These are phyloP conservation scores for Wickerhamomyces bovis DNA, from an alignment of 805 yeast genomes.

Conservation along the genomic window DNA sequence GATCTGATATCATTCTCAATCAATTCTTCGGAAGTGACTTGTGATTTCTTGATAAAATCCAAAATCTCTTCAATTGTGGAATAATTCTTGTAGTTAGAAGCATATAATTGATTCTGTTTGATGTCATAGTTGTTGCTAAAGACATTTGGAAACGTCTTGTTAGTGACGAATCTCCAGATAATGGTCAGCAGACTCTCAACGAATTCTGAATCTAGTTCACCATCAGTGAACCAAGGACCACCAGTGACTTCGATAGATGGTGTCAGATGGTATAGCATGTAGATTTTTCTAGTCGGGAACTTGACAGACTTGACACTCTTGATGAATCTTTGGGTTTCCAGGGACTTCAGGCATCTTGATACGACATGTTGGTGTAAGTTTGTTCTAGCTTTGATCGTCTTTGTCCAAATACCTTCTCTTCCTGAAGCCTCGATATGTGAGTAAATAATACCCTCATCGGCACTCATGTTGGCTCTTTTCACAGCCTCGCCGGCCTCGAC, in stretches of 20 bases:
- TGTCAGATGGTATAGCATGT: conserved; percentile 89
- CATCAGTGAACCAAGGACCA: conserved; percentile 98
- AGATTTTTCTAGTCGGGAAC: conserved; percentile 89
- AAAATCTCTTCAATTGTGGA: conserved; percentile 71
- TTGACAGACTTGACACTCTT: conserved; percentile 88
- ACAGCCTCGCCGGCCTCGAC: conserved; percentile 68
- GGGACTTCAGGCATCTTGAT: conserved; percentile 67
- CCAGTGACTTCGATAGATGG: conserved; percentile 96
- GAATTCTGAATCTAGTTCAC: conserved; percentile 90
- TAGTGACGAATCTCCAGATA: conserved; percentile 81
- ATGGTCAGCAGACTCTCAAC: conserved; percentile 78
- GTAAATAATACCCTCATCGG: conserved; percentile 88
- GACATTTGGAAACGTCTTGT: conserved; percentile 69
- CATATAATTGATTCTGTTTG: conserved; percentile 34
- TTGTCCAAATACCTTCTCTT: conserved; percentile 95
- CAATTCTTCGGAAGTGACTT: conserved; percentile 78
- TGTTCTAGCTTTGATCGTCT: conserved; percentile 81
- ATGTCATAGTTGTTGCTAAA: conserved; percentile 33
- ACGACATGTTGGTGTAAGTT: conserved; percentile 92
- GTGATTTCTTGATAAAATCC: conserved; percentile 63
- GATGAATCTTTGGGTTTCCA: conserved; percentile 77
- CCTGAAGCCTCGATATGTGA: conserved; percentile 89
- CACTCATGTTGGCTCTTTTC: conserved; percentile 68
- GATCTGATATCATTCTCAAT: conserved; percentile 68
- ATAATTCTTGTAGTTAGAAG: conserved; percentile 53